Conservation (phyloP, 352 stramenopile species). For the Pythium plurisporium region DNA sequence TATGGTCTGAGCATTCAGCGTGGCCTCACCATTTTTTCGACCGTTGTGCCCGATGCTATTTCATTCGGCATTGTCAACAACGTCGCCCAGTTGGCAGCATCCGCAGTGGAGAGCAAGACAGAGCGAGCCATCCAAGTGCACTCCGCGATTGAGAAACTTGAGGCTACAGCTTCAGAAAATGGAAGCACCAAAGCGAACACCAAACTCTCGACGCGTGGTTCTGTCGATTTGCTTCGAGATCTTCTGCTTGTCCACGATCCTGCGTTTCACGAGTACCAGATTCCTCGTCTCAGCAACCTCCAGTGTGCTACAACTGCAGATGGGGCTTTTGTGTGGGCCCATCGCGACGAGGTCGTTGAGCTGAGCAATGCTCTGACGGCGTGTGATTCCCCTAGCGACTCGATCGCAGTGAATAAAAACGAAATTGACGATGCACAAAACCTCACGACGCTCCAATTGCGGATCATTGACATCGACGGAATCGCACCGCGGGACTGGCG, state of each 20-base stretch:
- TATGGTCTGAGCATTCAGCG: neutral
- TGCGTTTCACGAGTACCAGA: neutral
- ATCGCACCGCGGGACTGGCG: neutral
- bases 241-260: neutral
- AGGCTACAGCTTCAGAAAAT: neutral
- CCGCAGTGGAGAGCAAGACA: neutral
- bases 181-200: neutral
- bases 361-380: neutral
- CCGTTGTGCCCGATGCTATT: neutral
- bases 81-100: neutral
- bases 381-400: neutral
- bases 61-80: neutral
- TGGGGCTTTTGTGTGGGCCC: neutral
- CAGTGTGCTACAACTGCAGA: neutral
- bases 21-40: conserved; percentile 1
- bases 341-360: neutral
- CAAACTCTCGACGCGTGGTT: neutral
- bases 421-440: too few relatives aligned
- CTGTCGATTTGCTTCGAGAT: neutral
- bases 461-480: neutral
- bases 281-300: neutral
- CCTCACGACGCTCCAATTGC: neutral
- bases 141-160: neutral
- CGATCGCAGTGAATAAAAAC: too few relatives aligned
- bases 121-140: neutral